Evolutionary conservation across 306 rosid species (phyloP).

Genomic region (Trifolium fragiferum): DNA sequence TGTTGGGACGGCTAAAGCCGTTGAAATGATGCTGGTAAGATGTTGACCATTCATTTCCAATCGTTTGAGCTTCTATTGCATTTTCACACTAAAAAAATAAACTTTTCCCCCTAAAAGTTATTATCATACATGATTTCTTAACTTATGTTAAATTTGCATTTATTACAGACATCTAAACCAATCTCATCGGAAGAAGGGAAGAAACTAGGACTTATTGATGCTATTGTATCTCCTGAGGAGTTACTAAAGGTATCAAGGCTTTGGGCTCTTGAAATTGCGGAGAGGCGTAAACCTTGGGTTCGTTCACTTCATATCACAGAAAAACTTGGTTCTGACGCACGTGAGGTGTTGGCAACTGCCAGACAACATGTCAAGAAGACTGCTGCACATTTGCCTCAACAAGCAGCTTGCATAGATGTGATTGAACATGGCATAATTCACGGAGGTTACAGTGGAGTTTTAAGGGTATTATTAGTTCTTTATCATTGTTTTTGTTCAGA

Average conservation of each 20-base stretch:
- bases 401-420: conserved; percentile 84
- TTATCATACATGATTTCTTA: background rate
- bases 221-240: conserved; percentile 76
- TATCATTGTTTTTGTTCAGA: background rate
- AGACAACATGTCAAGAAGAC: conserved; percentile 74
- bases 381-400: conserved; percentile 94
- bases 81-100: background rate
- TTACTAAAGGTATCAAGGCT: conserved; percentile 72
- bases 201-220: conserved; percentile 89
- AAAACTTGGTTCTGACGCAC: conserved; percentile 80
- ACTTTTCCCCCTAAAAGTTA: background rate
- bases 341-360: conserved; percentile 60
- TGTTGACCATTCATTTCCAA: background rate
- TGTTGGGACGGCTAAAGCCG: conserved; percentile 75
- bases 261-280: conserved; percentile 89
- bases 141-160: conserved; percentile 19
- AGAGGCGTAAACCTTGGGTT: conserved; percentile 76
- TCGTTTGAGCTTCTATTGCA: conserved; percentile 30
- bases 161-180: conserved; percentile 74
- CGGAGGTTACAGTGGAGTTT: conserved; percentile 94
- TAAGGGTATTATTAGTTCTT: conserved; percentile 63
- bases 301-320: conserved; percentile 94
- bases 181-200: conserved; percentile 91
- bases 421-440: conserved; percentile 85
- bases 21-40: conserved; percentile 95